These are phyloP conservation scores for Penicillium nucicola DNA, from an alignment of 495 filamentous ascomycete species.

Conservation along the genomic window DNA sequence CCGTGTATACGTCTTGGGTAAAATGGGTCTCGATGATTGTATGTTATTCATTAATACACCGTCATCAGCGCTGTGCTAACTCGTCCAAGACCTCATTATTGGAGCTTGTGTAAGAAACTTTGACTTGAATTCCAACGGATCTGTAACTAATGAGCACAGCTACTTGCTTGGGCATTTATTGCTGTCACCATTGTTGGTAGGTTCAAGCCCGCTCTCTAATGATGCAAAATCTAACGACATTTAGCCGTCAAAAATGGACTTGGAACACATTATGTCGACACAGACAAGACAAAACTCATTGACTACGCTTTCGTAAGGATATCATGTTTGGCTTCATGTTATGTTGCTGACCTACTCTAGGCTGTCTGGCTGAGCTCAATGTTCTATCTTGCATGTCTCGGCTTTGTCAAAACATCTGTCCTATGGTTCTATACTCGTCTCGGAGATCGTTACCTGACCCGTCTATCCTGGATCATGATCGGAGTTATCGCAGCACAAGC, in stretches of 20 bases:
- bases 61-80: background rate
- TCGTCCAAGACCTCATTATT: conserved; percentile 31
- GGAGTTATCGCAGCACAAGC: conserved; percentile 29
- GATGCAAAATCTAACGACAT: conserved; percentile 2
- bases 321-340: too few species aligned
- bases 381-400: conserved; percentile 38
- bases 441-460: conserved; percentile 31
- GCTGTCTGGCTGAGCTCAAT: conserved; percentile 41
- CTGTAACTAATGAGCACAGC: conserved; percentile 19
- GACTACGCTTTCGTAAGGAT: conserved; percentile 31
- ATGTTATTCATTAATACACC: background rate
- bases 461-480: conserved; percentile 31
- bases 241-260: conserved; percentile 35
- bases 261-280: conserved; percentile 26
- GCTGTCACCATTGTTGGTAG: conserved; percentile 32
- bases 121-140: background rate
- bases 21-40: conserved; percentile 39
- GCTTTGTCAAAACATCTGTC: conserved; percentile 40
- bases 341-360: conserved; percentile 10
- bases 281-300: conserved; percentile 15
- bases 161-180: conserved; percentile 36
- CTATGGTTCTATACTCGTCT: conserved; percentile 40
- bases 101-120: conserved; percentile 29
- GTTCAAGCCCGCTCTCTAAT: background rate
- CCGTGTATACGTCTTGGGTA: conserved; percentile 30